These are phyloP conservation scores for Delonix regia DNA, from an alignment of 306 rosid species.

Conservation along the genomic window DNA sequence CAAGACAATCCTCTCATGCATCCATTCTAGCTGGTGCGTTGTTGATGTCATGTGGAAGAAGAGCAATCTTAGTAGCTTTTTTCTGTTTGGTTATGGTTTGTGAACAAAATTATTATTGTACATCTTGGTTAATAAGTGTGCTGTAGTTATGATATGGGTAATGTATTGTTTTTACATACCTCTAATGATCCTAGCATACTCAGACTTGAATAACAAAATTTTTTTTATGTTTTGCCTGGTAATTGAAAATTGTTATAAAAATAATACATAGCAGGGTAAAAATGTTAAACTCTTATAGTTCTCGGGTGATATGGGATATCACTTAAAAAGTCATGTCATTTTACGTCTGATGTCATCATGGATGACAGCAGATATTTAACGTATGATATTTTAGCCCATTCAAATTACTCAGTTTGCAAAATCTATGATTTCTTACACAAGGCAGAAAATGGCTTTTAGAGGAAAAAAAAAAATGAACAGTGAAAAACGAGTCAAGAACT, in stretches of 20 bases:
- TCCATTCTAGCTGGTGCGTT: slow-evolving; percentile 8
- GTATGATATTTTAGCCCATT: too few relatives aligned
- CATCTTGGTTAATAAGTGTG: slow-evolving; percentile 24
- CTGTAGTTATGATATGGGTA: not conserved
- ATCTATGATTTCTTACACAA: too few relatives aligned
- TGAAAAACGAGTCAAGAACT: too few relatives aligned
- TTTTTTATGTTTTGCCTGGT: not conserved
- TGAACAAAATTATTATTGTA: not conserved
- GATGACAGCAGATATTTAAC: too few relatives aligned
- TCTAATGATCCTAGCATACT: not conserved
- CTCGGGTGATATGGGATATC: too few relatives aligned
- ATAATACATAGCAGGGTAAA: too few relatives aligned
- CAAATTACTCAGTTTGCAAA: too few relatives aligned
- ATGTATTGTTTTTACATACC: not conserved
- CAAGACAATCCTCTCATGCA: slow-evolving; percentile 3
- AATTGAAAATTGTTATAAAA: not conserved
- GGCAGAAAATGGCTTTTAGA: too few relatives aligned
- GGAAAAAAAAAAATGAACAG: too few relatives aligned
- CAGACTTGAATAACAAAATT: not conserved
- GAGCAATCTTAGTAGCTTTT: not conserved
- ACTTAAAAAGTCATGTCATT: too few relatives aligned
- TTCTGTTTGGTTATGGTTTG: not conserved
- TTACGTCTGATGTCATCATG: too few relatives aligned
- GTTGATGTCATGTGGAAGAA: slow-evolving; percentile 17
- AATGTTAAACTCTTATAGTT: too few relatives aligned